Evolutionary conservation across 2,329 filamentous ascomycete species (phyloP), one percentile per base, ranked within the genome.

Genomic region (Colletotrichum destructivum): DNA sequence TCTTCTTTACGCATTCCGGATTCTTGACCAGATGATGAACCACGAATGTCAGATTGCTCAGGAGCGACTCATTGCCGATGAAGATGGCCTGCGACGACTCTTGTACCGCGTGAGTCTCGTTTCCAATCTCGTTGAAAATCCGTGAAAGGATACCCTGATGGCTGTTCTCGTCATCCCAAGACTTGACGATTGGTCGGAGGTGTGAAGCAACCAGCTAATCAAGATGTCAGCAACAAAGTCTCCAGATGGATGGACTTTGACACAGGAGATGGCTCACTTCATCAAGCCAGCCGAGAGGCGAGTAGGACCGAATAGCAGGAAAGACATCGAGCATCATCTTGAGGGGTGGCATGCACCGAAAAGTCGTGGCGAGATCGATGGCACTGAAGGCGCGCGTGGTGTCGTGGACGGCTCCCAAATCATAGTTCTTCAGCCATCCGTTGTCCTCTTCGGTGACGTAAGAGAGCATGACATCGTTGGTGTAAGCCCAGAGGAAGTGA

Each of bases 1-100:
- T 31, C 4, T 52, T 65, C 31, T 64, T 64, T 21, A 72, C 42
- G 38, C 54, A 59, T 15, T 71, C 66, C 4, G 74, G 73, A 11
- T 72, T 71, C 7, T 66, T 46, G 6, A 74, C 56, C 0, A 75
- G 26, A n/a, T 73, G 49, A 23, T 74, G 73, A 0, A 75, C 12
- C 0, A 75, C 35, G 44, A 75, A 73, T 0, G 74, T 73, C 23
- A 75, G 23, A 35, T 75, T 75, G 46, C 73, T 74, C 31, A 75
- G 67, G 13, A 75, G 62, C 2, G 74, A 75, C 46, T 75, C 74
- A 21, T 74, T 75, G 2, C 74, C 74, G 35, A 75, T 75, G 42
- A 75, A 75, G 15, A 74, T 73, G 1, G 74, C 74, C 21, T 75
- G 74, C 1, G 74, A 66, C 1, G 63, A 64, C 40, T 75, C 74